Percentiles rank a stretch among this genome's conserved stretches.
Evolutionary conservation across 2,329 filamentous ascomycete species (phyloP).

Genomic region (Epichloe hybrida): DNA sequence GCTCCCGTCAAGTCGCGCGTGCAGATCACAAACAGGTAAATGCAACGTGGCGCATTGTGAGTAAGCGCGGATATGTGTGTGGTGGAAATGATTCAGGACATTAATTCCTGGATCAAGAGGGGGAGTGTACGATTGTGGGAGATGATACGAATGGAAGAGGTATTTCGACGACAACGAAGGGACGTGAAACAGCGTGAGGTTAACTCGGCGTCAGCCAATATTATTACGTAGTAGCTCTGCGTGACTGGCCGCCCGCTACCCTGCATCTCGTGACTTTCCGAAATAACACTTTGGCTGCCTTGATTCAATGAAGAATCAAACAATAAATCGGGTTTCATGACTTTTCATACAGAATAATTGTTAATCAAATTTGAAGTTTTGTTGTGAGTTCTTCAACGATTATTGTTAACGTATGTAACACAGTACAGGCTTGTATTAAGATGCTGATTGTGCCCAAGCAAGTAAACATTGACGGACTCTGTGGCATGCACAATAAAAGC

Average conservation of each 20-base stretch:
- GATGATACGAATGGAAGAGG: neutral
- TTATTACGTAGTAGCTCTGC: neutral
- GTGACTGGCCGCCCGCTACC: neutral
- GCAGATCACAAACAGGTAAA: slow-evolving; percentile 2
- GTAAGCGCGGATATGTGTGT: no score
- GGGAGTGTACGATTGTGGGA: neutral
- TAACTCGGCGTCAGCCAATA: neutral
- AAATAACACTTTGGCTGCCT: neutral
- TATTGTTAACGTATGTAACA: no score
- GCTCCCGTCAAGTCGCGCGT: neutral
- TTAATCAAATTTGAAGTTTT: no score
- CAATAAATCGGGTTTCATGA: no score
- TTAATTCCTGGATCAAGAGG: no score
- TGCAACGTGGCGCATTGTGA: slow-evolving; percentile 7
- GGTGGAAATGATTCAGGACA: neutral
- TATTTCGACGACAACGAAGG: neutral
- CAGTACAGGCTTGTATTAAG: no score
- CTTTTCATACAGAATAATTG: no score
- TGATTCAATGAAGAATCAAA: no score
- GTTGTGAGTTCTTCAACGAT: no score
- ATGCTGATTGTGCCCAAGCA: no score
- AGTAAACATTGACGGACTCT: no score
- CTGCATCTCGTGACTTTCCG: neutral
- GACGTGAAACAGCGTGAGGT: neutral
- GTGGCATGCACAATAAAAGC: no score